Percentiles rank a stretch among this genome's conserved stretches.
Evolutionary conservation across 306 rosid species (phyloP).

Genomic region (Gastrolobium villosum): DNA sequence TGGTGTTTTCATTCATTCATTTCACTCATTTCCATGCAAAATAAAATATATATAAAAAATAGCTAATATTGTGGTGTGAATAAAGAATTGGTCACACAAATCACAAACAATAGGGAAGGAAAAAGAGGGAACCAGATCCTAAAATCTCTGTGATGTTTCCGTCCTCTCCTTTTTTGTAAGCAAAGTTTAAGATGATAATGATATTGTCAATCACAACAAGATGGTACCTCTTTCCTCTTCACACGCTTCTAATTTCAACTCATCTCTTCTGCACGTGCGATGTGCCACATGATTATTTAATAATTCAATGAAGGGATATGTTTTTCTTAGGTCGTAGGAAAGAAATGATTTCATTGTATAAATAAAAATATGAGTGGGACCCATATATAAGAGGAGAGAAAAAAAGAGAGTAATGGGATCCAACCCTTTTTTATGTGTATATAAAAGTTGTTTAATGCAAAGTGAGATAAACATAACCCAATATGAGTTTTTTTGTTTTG

Average conservation of each 20-base stretch:
- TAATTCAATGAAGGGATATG: too few relatives aligned
- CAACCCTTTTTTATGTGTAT: too few relatives aligned
- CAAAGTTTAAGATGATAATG: neutral
- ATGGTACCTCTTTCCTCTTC: slow-evolving; percentile 15
- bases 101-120: too few relatives aligned
- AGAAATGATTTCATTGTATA: too few relatives aligned
- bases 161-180: slow-evolving; percentile 19
- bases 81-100: slow-evolving; percentile 47
- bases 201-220: neutral
- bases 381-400: too few relatives aligned
- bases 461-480: too few relatives aligned
- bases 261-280: neutral
- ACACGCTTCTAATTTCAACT: slow-evolving; percentile 26
- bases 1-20: slow-evolving; percentile 88
- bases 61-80: neutral
- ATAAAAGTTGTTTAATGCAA: too few relatives aligned
- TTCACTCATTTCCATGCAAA: neutral
- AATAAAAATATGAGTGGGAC: too few relatives aligned
- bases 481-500: too few relatives aligned
- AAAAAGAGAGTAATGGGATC: too few relatives aligned
- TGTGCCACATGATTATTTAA: neutral
- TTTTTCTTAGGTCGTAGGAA: too few relatives aligned
- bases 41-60: neutral
- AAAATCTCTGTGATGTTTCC: slow-evolving; percentile 40
- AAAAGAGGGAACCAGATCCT: slow-evolving; percentile 37